phyloP scores from a whole-genome alignment of 2,329 filamentous ascomycete species.

The Diaporthe sp. region DNA sequence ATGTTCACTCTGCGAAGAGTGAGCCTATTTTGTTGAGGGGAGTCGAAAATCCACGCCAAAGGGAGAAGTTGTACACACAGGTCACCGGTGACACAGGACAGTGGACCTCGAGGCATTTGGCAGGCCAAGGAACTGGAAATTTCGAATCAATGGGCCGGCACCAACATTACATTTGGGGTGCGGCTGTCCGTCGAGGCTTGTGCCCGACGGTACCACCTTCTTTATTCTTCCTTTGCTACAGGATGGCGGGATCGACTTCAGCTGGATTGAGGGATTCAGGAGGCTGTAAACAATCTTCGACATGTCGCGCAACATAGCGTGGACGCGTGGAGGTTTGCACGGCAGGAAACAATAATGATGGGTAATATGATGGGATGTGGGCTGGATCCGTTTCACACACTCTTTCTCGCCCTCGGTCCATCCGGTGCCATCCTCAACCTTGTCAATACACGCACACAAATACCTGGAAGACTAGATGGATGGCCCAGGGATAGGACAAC shows the following conservation, averaged over 20 bases:
- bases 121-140: slow-evolving; percentile 6
- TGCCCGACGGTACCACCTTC: not conserved
- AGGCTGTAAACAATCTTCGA: not conserved
- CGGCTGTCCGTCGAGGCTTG: not conserved
- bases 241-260: slow-evolving; percentile 32
- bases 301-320: not conserved
- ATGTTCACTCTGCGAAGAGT: slow-evolving; percentile 11
- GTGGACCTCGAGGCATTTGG: slow-evolving; percentile 11
- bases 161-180: not conserved
- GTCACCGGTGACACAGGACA: slow-evolving; percentile 28
- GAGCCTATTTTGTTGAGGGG: not conserved
- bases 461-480: slow-evolving; percentile 9
- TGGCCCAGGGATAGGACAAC: slow-evolving; percentile 19
- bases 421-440: not conserved
- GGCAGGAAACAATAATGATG: slow-evolving; percentile 22
- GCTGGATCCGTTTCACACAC: slow-evolving; percentile 32
- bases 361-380: slow-evolving; percentile 28
- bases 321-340: not conserved
- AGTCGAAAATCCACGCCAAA: not conserved
- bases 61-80: slow-evolving; percentile 3
- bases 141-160: slow-evolving; percentile 22
- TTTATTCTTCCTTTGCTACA: slow-evolving; percentile 28
- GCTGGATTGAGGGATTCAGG: slow-evolving; percentile 20
- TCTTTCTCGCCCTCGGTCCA: not conserved
- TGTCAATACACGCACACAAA: not conserved